Base-by-base conservation (phyloP, 352 stramenopile species). In the Phytophthora sp. region DNA sequence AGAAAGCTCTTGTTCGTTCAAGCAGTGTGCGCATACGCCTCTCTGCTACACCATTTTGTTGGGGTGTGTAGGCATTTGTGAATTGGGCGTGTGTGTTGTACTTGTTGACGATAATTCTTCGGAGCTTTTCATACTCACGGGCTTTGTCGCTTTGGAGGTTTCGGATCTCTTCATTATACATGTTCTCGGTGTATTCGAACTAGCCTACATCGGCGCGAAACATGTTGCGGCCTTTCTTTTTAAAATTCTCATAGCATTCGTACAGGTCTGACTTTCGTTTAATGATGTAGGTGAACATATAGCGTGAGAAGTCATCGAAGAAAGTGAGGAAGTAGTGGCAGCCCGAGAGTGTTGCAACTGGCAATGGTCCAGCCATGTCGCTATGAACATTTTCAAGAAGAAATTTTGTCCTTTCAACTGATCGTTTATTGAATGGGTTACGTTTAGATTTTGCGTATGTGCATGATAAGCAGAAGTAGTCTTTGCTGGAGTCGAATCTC, bases 391-490 rank as follows among this genome's bases (percentile, higher is more conserved):
- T 62, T 57, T 57, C 26, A 29, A 63, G 47, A 39, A 41, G 63
- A 13, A 44, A 44, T n/a, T 56, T 70, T 0, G 54, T 27, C 3
- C 53, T 11, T 44, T 59, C 62, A 64, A 70, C 62, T 18, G 27
- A 30, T n/a, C 23, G 15, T 64, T 64, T 64, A 53, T 64, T 59
- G 54, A 70, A 70, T 39, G 61, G 33, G 7, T 29, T 54, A 41
- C 52, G 45, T 33, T 69, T 42, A 0, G 62, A 53, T 29, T 69
- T 69, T 2, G 62, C 51, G 27, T 58, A 62, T 13, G 27, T 41
- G 31, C 63, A 66, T 12, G 56, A 61, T 5, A 23, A 52, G n/a
- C 52, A 69, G 20, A 57, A 53, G 8, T 66, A 57, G 21, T 46
- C n/a, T 29, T 45, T 18, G 4, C 4, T 33, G 13, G 23, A 13